A percentile compares a stretch with the other conserved stretches of the same genome.
Conservation (phyloP, 176 grass and related monocot genomes). For the Oryza brachyantha region DNA sequence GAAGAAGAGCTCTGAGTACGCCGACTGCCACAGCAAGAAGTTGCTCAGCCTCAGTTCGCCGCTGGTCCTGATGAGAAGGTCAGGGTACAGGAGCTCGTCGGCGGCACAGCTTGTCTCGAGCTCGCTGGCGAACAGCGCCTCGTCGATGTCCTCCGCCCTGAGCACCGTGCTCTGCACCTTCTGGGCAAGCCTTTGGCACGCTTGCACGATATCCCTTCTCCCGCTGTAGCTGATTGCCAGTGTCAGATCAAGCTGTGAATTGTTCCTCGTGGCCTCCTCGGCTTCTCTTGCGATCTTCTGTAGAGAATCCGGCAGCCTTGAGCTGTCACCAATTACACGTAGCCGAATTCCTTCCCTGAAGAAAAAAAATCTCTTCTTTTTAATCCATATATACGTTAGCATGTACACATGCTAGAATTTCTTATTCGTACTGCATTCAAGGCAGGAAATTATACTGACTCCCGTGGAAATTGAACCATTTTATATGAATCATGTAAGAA, state of each 20-base stretch:
- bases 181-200: slow-evolving; percentile 47
- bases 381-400: too few species aligned
- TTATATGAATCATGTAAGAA: not conserved
- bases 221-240: slow-evolving; percentile 73
- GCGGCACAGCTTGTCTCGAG: slow-evolving; percentile 44
- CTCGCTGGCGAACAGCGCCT: slow-evolving; percentile 46
- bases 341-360: slow-evolving; percentile 51
- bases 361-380: not conserved
- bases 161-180: slow-evolving; percentile 43
- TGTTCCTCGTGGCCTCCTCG: slow-evolving; percentile 45
- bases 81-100: slow-evolving; percentile 37
- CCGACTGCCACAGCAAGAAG: slow-evolving; percentile 87
- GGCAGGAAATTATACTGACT: not conserved
- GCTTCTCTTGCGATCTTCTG: slow-evolving; percentile 42
- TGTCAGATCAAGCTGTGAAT: slow-evolving; percentile 41
- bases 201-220: slow-evolving; percentile 55
- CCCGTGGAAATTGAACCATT: not conserved
- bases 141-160: slow-evolving; percentile 62
- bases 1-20: slow-evolving; percentile 82
- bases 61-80: slow-evolving; percentile 78
- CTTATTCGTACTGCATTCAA: not conserved
- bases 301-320: slow-evolving; percentile 52
- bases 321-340: slow-evolving; percentile 54
- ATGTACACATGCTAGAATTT: not conserved
- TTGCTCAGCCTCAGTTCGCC: slow-evolving; percentile 78